These are phyloP conservation scores for Symbiodinium natans DNA, from an alignment of 73 alveolate species.

Conservation along the genomic window DNA sequence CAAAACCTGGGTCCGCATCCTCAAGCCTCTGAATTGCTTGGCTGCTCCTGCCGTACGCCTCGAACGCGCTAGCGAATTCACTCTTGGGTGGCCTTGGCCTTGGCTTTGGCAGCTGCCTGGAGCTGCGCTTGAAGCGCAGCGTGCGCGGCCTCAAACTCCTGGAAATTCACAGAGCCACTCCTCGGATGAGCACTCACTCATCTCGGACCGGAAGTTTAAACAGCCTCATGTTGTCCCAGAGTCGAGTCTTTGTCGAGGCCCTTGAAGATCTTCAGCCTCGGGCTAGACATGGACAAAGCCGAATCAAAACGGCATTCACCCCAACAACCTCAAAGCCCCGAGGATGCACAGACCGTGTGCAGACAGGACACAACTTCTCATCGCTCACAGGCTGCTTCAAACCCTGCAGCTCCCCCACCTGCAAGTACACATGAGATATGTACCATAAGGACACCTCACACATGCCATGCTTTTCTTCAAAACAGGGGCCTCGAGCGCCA, in stretches of 20 bases:
- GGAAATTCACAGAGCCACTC: slow-evolving; percentile 71
- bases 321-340: not conserved
- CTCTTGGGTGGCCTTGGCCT: slow-evolving; percentile 37
- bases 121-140: slow-evolving; percentile 51
- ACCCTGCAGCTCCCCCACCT: slow-evolving; percentile 75
- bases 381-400: slow-evolving; percentile 51
- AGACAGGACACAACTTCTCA: slow-evolving; percentile 28
- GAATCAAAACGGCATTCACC: not conserved
- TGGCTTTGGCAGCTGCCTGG: slow-evolving; percentile 87
- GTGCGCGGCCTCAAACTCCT: slow-evolving; percentile 82
- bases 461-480: no score
- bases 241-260: slow-evolving; percentile 58
- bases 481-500: slow-evolving; percentile 51
- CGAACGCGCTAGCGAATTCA: no score
- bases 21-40: no score
- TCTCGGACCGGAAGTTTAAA: no score
- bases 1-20: no score
- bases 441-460: no score
- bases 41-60: no score
- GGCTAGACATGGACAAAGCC: not conserved
- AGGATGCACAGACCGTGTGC: not conserved
- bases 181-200: not conserved
- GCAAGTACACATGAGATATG: not conserved
- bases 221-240: not conserved
- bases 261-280: slow-evolving; percentile 26